Conservation (phyloP, 805 yeast genomes). For the Sugiyamaella lignohabitans region DNA sequence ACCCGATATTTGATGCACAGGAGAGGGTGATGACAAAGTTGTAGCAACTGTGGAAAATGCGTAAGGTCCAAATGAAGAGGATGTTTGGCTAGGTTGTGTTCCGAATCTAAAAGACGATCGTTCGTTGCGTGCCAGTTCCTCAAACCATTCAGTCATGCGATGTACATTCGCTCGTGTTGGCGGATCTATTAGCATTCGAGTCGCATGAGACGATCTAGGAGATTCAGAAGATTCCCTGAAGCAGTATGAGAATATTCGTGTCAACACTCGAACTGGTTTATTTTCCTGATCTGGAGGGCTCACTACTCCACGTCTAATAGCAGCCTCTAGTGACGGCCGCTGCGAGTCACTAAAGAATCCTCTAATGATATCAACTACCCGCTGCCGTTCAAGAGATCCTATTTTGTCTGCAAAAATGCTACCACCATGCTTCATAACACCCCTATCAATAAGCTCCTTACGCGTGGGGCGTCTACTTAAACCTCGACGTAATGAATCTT, state of each 20-base stretch:
- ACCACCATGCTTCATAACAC: constrained; percentile 21
- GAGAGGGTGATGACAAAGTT: constrained; percentile 1
- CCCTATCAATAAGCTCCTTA: constrained; percentile 24
- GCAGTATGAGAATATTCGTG: constrained; percentile 17
- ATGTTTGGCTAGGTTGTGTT: too few relatives aligned
- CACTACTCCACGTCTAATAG: constrained; percentile 16
- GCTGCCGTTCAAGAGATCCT: constrained; percentile 22
- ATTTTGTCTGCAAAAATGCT: constrained; percentile 17
- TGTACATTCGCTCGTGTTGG: constrained; percentile 22
- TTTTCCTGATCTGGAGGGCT: constrained; percentile 3
- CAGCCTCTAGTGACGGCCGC: constrained; percentile 18
- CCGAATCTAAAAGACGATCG: background rate
- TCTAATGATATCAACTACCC: constrained; percentile 19
- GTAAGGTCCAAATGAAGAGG: background rate
- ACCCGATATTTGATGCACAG: constrained; percentile 12
- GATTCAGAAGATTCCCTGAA: constrained; percentile 4
- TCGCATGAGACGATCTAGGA: background rate
- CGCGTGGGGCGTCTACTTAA: constrained; percentile 23
- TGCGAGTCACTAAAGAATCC: constrained; percentile 17
- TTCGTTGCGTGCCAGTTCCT: constrained; percentile 6
- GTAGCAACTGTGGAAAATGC: constrained; percentile 1
- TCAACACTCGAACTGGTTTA: constrained; percentile 17
- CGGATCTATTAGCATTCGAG: constrained; percentile 11
- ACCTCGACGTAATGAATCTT: constrained; percentile 20
- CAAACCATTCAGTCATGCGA: constrained; percentile 18